A percentile compares a stretch with the other conserved stretches of the same genome.
phyloP scores from a whole-genome alignment of 495 filamentous ascomycete genomes.

The Xylaria intraflava region DNA sequence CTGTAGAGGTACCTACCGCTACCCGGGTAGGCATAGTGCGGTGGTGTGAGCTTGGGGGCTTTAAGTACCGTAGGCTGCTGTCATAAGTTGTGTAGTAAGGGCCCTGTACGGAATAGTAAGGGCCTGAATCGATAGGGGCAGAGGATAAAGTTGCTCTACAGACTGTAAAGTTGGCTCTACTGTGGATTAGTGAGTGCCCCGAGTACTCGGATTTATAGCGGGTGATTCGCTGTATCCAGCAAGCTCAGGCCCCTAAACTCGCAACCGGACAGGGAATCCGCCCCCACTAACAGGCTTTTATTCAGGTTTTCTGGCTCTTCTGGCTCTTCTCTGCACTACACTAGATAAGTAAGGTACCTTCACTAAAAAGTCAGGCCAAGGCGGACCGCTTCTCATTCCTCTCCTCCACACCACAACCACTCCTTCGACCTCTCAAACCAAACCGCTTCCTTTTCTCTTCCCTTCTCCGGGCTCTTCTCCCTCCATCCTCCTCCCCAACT shows the following conservation, averaged over 20 bases:
- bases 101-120: too few relatives aligned
- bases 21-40: too few relatives aligned
- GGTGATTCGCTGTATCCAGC: not conserved
- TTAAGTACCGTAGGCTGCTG: too few relatives aligned
- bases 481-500: conserved; percentile 28
- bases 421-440: conserved; percentile 12
- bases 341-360: too few relatives aligned
- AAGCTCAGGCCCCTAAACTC: too few relatives aligned
- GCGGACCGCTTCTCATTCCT: conserved; percentile 1
- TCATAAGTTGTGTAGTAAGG: too few relatives aligned
- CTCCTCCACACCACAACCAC: not conserved
- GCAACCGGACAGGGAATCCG: not conserved
- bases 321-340: too few relatives aligned
- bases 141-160: too few relatives aligned
- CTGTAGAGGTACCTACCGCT: too few relatives aligned
- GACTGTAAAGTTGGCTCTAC: not conserved
- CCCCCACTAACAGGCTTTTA: conserved; percentile 5
- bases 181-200: not conserved
- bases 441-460: conserved; percentile 30
- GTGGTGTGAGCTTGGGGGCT: too few relatives aligned
- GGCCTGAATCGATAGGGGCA: too few relatives aligned
- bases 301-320: conserved; percentile 2
- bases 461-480: conserved; percentile 33
- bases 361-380: not conserved
- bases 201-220: not conserved